Evolutionary conservation across 345 rosid genomes (phyloP).

Genomic region (Corchorus capsularis): DNA sequence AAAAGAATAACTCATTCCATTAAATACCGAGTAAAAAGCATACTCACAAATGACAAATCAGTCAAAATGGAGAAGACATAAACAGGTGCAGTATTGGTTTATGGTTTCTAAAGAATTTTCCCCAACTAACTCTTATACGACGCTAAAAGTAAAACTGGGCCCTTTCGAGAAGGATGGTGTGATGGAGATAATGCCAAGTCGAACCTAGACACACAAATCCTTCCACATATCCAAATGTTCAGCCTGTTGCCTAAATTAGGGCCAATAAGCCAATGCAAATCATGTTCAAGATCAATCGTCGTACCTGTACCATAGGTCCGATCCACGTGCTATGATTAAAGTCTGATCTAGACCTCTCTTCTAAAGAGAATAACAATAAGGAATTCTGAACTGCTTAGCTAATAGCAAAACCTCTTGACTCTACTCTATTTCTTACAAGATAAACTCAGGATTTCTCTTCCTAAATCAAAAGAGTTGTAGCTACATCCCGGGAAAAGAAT

Average conservation of each 20-base stretch:
- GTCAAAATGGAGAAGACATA: background rate
- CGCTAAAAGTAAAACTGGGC: background rate
- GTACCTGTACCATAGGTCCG: background rate
- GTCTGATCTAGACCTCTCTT: conserved; percentile 1
- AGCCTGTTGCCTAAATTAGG: background rate
- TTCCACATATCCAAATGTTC: background rate
- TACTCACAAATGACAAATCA: background rate
- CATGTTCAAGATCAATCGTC: background rate
- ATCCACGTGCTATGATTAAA: background rate
- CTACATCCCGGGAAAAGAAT: conserved; percentile 21
- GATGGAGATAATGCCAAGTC: background rate
- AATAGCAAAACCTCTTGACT: conserved; percentile 16
- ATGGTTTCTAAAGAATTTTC: background rate
- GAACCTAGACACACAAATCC: background rate
- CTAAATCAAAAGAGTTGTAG: conserved; percentile 14
- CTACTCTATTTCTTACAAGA: conserved; percentile 11
- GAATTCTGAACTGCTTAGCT: conserved; percentile 8
- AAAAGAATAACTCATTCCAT: background rate
- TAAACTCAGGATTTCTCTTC: background rate
- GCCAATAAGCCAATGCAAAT: background rate
- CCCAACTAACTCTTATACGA: background rate
- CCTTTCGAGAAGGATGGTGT: background rate
- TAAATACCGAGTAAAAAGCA: background rate
- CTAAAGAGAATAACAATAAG: background rate
- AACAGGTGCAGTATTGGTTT: background rate